These are phyloP conservation scores for Lyophyllum shimeji DNA, from an alignment of 768 basidiomycete species.

Conservation along the genomic window DNA sequence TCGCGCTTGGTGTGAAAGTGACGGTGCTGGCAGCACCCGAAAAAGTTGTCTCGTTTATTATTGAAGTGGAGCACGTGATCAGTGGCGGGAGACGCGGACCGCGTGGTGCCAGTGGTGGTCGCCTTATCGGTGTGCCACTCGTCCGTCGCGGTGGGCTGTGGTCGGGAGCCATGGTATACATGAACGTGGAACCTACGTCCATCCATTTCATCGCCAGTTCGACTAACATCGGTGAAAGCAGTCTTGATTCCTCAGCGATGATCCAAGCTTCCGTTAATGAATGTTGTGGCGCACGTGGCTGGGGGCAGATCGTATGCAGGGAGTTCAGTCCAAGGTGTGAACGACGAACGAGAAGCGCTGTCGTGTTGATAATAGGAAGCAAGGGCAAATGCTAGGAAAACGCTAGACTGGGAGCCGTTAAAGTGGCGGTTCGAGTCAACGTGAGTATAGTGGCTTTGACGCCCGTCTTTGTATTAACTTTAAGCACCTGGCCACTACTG, in stretches of 20 bases:
- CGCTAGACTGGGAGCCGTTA: not conserved
- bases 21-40: constrained; percentile 3
- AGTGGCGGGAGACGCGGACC: constrained; percentile 1
- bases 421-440: constrained; percentile 2
- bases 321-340: not conserved
- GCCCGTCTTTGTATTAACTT: constrained; percentile 7
- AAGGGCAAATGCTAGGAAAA: not conserved
- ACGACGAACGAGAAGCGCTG: not conserved
- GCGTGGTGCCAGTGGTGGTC: not conserved
- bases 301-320: not conserved
- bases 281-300: constrained; percentile 11
- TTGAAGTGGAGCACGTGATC: constrained; percentile 13
- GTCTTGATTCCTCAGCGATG: not conserved
- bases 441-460: constrained; percentile 2
- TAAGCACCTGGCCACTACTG: constrained; percentile 3
- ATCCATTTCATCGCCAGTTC: not conserved
- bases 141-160: not conserved
- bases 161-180: not conserved
- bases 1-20: not conserved
- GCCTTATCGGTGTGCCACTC: not conserved
- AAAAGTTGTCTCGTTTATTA: constrained; percentile 14
- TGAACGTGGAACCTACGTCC: not conserved
- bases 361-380: not conserved
- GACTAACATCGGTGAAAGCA: not conserved
- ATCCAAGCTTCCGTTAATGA: not conserved